Conservation (phyloP, 495 filamentous ascomycete species). For the Alectoria sarmentosa region DNA sequence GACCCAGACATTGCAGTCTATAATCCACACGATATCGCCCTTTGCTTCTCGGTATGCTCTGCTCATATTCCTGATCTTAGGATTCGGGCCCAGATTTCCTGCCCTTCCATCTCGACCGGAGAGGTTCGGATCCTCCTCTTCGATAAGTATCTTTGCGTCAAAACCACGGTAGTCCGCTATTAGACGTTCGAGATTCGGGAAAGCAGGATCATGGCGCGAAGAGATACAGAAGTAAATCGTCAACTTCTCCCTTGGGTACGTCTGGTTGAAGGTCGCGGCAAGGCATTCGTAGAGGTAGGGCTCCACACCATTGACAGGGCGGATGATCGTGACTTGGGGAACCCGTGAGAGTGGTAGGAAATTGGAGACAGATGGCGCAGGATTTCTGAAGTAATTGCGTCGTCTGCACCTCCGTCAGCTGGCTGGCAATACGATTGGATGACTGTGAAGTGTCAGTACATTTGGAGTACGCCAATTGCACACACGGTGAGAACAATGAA, state of each 20-base stretch:
- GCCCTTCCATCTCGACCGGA: slow-evolving; percentile 43
- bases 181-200: slow-evolving; percentile 62
- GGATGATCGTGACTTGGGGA: slow-evolving; percentile 87
- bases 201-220: slow-evolving; percentile 68
- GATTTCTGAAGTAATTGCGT: slow-evolving; percentile 38
- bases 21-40: slow-evolving; percentile 87
- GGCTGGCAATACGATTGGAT: slow-evolving; percentile 23
- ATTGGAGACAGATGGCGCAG: slow-evolving; percentile 32
- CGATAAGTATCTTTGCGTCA: slow-evolving; percentile 71
- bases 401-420: slow-evolving; percentile 34
- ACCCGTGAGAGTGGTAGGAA: slow-evolving; percentile 30
- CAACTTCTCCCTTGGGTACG: slow-evolving; percentile 69
- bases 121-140: slow-evolving; percentile 77
- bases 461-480: slow-evolving; percentile 50
- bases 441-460: slow-evolving; percentile 40
- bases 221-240: slow-evolving; percentile 81
- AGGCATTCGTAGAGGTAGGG: slow-evolving; percentile 87
- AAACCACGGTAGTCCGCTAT: slow-evolving; percentile 63
- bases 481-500: slow-evolving; percentile 47
- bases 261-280: slow-evolving; percentile 78
- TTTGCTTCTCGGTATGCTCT: slow-evolving; percentile 90
- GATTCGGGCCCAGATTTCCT: slow-evolving; percentile 80
- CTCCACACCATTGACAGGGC: slow-evolving; percentile 90
- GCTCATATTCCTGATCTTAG: slow-evolving; percentile 97
- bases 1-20: slow-evolving; percentile 97